These are phyloP conservation scores for Leishmania amazonensis DNA, from an alignment of 208 protist genomes.

Conservation along the genomic window DNA sequence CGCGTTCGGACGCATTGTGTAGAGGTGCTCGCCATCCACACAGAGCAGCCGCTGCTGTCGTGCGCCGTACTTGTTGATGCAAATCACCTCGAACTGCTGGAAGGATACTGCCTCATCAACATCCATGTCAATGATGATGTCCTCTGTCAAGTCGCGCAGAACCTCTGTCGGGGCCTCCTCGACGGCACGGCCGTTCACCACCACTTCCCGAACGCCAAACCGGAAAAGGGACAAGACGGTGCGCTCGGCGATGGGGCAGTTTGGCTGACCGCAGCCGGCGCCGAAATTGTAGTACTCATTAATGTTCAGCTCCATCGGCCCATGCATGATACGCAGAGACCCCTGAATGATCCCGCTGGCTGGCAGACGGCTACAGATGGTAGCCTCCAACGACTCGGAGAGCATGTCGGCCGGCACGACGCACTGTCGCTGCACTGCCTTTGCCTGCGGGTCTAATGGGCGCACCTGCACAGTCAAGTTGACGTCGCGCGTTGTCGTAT, in stretches of 20 bases:
- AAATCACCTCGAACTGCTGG: conserved; percentile 88
- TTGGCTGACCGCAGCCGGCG: conserved; percentile 69
- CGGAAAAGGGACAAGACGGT: conserved; percentile 84
- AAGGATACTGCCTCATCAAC: conserved; percentile 75
- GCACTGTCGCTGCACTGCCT: conserved; percentile 63
- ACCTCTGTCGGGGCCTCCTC: conserved; percentile 48
- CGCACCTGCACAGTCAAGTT: conserved; percentile 72
- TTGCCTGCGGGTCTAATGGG: conserved; percentile 53
- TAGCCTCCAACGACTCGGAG: conserved; percentile 67
- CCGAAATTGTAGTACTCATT: conserved; percentile 91
- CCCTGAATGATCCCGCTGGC: conserved; percentile 70
- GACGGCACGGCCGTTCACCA: conserved; percentile 68
- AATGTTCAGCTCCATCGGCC: conserved; percentile 84
- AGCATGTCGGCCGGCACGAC: conserved; percentile 82
- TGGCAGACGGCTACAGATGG: conserved; percentile 62
- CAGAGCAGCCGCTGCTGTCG: conserved; percentile 81
- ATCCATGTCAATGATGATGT: conserved; percentile 82
- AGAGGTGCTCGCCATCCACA: conserved; percentile 85
- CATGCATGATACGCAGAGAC: conserved; percentile 84
- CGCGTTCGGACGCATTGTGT: conserved; percentile 75
- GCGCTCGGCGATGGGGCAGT: conserved; percentile 78
- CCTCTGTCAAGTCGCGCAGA: conserved; percentile 41
- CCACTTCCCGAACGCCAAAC: conserved; percentile 84
- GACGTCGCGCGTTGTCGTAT: conserved; percentile 68
- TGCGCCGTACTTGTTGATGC: conserved; percentile 77